phyloP scores from a whole-genome alignment of 805 yeast genomes.

The Lipomyces yamadae region DNA sequence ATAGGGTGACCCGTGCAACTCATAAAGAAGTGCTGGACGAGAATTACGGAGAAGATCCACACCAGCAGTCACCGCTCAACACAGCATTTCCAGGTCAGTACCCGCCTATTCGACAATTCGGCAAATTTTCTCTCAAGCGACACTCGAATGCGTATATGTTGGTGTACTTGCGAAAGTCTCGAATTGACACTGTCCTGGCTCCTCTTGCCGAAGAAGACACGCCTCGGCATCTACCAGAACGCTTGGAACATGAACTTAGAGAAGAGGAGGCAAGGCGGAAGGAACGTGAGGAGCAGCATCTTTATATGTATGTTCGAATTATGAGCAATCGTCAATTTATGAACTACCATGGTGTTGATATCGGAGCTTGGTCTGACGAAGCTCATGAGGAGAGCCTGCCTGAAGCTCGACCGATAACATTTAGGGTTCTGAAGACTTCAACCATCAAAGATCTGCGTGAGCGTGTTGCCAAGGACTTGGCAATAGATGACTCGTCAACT shows the following conservation, averaged over 20 bases:
- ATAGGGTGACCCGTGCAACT: constrained; percentile 86
- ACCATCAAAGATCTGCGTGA: constrained; percentile 57
- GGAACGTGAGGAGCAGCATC: constrained; percentile 73
- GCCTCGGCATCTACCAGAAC: constrained; percentile 69
- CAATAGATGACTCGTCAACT: constrained; percentile 42
- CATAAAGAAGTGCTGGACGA: constrained; percentile 85
- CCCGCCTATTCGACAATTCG: constrained; percentile 53
- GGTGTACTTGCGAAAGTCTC: constrained; percentile 78
- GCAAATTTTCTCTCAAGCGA: constrained; percentile 58
- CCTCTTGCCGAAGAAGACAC: constrained; percentile 59
- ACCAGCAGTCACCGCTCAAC: constrained; percentile 13
- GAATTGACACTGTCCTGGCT: constrained; percentile 61
- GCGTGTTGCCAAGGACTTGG: constrained; percentile 54
- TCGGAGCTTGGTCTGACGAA: constrained; percentile 64
- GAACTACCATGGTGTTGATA: constrained; percentile 73
- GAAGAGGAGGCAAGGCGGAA: constrained; percentile 59
- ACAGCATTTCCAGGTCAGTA: constrained; percentile 29
- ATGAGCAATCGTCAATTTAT: constrained; percentile 60
- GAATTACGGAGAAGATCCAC: constrained; percentile 81
- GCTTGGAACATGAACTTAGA: constrained; percentile 65
- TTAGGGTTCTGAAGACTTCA: constrained; percentile 63
- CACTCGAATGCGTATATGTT: constrained; percentile 97
- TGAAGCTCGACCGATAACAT: constrained; percentile 53
- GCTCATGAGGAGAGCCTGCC: constrained; percentile 42
- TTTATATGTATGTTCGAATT: constrained; percentile 62